These are phyloP conservation scores for Cyclotella kingstonii DNA, from an alignment of 108 stramenopile species.

Conservation along the genomic window DNA sequence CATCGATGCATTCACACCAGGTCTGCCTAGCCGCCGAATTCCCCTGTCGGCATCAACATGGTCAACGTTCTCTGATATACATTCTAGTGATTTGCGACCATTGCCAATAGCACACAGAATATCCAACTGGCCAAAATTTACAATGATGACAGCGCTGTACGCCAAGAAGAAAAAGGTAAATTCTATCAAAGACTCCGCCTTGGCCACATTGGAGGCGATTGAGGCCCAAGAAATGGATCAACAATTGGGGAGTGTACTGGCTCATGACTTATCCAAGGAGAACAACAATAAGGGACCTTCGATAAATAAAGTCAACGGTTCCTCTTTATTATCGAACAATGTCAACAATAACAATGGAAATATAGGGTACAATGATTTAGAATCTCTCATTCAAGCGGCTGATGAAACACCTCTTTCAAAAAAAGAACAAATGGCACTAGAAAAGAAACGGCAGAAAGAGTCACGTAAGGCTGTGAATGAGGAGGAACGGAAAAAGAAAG, in stretches of 20 bases:
- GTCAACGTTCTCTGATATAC: no score
- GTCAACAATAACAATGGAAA: background rate
- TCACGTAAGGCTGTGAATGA: slow-evolving; percentile 40
- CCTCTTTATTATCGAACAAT: background rate
- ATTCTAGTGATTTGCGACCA: background rate
- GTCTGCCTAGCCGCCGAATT: no score
- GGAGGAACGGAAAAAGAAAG: slow-evolving; percentile 13
- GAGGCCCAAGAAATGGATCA: slow-evolving; percentile 17
- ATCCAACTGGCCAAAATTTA: background rate
- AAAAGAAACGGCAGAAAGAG: slow-evolving; percentile 53
- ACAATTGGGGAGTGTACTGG: slow-evolving; percentile 2
- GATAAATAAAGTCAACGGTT: background rate
- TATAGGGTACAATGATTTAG: background rate
- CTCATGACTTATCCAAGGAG: background rate
- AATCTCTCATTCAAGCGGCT: slow-evolving; percentile 24
- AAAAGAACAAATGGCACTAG: slow-evolving; percentile 44
- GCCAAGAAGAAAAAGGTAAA: slow-evolving; percentile 66
- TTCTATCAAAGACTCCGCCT: slow-evolving; percentile 55
- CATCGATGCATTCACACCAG: no score
- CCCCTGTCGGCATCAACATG: no score
- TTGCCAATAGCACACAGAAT: background rate
- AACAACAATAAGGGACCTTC: slow-evolving; percentile 7
- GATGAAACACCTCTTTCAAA: slow-evolving; percentile 42
- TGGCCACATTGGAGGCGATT: slow-evolving; percentile 61
- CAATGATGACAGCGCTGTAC: slow-evolving; percentile 37